These are phyloP conservation scores for Trematosphaeria pertusa DNA, from an alignment of 2,329 filamentous ascomycete genomes.

Conservation along the genomic window DNA sequence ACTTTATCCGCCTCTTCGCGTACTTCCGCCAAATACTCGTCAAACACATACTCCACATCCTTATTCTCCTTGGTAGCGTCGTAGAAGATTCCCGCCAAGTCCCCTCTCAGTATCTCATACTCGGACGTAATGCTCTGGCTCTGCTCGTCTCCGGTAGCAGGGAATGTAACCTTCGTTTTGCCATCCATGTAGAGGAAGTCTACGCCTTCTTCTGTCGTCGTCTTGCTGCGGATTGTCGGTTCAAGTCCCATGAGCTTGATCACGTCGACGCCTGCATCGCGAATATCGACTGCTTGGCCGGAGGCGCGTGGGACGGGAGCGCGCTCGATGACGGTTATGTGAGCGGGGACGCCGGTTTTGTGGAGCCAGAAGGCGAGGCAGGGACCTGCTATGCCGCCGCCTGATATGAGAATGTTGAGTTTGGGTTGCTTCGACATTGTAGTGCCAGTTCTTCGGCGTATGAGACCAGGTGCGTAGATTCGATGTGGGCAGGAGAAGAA, in stretches of 20 bases:
- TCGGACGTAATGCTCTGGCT: conserved; percentile 60
- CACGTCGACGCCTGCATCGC: conserved; percentile 59
- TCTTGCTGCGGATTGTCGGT: conserved; percentile 45
- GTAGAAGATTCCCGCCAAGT: conserved; percentile 61
- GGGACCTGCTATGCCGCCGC: conserved; percentile 39
- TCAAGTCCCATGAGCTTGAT: conserved; percentile 61
- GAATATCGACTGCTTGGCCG: conserved; percentile 63
- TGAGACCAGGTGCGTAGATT: no score
- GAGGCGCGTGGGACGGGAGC: conserved; percentile 51
- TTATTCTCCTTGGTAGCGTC: conserved; percentile 43
- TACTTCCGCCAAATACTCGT: conserved; percentile 36
- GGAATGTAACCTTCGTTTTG: conserved; percentile 33
- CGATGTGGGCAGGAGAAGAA: no score
- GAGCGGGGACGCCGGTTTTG: conserved; percentile 33
- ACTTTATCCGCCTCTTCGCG: conserved; percentile 40
- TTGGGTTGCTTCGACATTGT: no score
- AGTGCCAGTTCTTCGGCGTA: no score
- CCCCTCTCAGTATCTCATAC: conserved; percentile 66
- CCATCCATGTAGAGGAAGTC: conserved; percentile 43
- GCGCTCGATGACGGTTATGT: conserved; percentile 53
- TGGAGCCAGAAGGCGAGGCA: conserved; percentile 62
- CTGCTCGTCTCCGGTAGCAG: conserved; percentile 45
- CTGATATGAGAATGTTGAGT: conserved; percentile 38
- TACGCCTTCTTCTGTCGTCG: conserved; percentile 58
- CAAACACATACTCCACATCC: conserved; percentile 45